A percentile compares a stretch with the other conserved stretches of the same genome.
Evolutionary conservation across 495 filamentous ascomycete genomes (phyloP).

Genomic region (Evernia prunastri): DNA sequence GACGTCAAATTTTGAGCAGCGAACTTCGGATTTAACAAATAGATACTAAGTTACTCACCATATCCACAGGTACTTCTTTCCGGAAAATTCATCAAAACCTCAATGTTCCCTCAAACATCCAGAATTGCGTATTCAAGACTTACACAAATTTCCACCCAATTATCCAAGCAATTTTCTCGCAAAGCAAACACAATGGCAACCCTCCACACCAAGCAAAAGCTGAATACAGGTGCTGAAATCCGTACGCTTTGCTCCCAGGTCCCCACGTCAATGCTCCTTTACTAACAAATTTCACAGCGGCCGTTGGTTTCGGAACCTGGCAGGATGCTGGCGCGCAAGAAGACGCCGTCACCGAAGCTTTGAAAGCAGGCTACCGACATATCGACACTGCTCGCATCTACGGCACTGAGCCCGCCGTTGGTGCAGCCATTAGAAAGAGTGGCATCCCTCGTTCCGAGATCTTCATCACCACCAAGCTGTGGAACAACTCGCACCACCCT

Average conservation of each 20-base stretch:
- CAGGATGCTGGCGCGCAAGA: constrained; percentile 44
- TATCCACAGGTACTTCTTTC: too few relatives aligned
- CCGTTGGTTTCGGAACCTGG: constrained; percentile 38
- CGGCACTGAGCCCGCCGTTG: constrained; percentile 46
- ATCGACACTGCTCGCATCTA: constrained; percentile 54
- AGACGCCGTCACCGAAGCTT: constrained; percentile 39
- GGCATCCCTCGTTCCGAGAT: constrained; percentile 52
- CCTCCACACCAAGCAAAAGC: constrained; percentile 36
- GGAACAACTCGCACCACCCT: constrained; percentile 61
- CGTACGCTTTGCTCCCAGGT: constrained; percentile 20
- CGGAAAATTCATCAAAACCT: background rate
- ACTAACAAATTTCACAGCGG: constrained; percentile 10
- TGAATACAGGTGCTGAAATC: constrained; percentile 48
- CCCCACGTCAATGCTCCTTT: background rate
- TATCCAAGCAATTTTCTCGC: constrained; percentile 13
- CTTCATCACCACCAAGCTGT: constrained; percentile 67
- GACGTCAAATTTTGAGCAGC: background rate
- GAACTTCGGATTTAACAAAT: too few relatives aligned
- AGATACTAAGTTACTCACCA: background rate
- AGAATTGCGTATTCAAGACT: constrained; percentile 19
- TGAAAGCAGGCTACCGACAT: constrained; percentile 54
- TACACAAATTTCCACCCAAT: constrained; percentile 20
- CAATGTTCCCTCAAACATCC: constrained; percentile 16
- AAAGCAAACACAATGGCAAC: constrained; percentile 26
- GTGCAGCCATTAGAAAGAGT: constrained; percentile 50